Percentiles rank a stretch among this genome's conserved stretches.
These are phyloP conservation scores for Pulchroboletus neoregius DNA, from an alignment of 1,284 basidiomycete genomes.

Conservation along the genomic window DNA sequence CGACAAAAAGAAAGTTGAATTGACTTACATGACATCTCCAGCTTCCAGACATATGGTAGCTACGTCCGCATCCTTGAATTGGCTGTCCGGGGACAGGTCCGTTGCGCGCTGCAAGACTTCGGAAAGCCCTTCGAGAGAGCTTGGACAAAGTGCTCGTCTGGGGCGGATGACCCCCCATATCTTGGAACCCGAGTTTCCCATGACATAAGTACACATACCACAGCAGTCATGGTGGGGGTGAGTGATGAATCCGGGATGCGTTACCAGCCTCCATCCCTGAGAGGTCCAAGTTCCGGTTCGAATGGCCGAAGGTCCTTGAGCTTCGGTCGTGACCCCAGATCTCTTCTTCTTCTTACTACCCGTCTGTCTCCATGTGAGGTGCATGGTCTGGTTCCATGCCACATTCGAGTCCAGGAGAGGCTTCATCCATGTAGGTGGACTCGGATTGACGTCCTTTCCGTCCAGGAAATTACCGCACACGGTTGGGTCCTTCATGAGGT, in stretches of 20 bases:
- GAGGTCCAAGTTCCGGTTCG: conserved; percentile 1
- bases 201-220: background rate
- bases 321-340: background rate
- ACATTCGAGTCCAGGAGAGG: conserved; percentile 2
- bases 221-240: conserved; percentile 8
- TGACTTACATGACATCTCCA: conserved; percentile 10
- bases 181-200: background rate
- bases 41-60: conserved; percentile 9
- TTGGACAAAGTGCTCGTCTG: background rate
- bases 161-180: conserved; percentile 5
- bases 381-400: conserved; percentile 1
- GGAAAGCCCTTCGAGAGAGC: fast-evolving
- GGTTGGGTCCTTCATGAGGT: background rate
- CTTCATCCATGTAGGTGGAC: background rate
- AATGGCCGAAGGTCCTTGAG: background rate
- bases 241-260: conserved; percentile 1
- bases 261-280: conserved; percentile 7
- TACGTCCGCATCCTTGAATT: background rate
- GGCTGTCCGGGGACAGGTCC: background rate
- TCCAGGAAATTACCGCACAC: conserved; percentile 8
- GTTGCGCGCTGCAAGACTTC: background rate
- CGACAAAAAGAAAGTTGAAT: too few species aligned
- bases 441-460: background rate
- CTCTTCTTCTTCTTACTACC: too few species aligned
- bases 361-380: background rate